phyloP scores from a whole-genome alignment of 257 asterid species.

The Fraxinus pennsylvanica region DNA sequence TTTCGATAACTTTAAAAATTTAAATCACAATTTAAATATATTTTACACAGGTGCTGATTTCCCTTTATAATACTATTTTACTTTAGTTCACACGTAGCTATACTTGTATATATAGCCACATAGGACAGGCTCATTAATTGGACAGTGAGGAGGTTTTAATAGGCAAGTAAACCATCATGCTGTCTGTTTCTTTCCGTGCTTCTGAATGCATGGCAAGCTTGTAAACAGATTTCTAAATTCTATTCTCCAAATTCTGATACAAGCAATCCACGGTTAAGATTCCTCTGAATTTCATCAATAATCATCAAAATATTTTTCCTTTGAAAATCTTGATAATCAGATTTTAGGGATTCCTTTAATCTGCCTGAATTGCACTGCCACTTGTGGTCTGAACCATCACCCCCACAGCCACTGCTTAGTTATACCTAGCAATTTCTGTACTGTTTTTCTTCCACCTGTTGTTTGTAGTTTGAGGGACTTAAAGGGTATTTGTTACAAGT shows the following conservation, averaged over 20 bases:
- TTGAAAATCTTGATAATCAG: constrained; percentile 11
- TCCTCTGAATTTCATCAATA: constrained; percentile 35
- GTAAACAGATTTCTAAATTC: constrained; percentile 31
- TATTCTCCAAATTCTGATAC: constrained; percentile 29
- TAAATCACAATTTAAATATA: too few species aligned
- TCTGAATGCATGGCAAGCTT: constrained; percentile 26
- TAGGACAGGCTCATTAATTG: constrained; percentile 25
- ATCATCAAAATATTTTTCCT: constrained; percentile 21
- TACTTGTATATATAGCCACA: constrained; percentile 33
- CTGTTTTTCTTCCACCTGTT: constrained; percentile 44
- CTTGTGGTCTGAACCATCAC: constrained; percentile 25
- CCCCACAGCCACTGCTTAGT: constrained; percentile 4
- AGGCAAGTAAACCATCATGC: constrained; percentile 12
- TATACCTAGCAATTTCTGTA: constrained; percentile 30
- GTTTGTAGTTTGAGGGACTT: constrained; percentile 38
- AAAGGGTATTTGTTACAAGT: constrained; percentile 46
- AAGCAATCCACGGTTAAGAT: constrained; percentile 42
- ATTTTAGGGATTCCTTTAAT: not conserved
- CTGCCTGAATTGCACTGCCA: constrained; percentile 33
- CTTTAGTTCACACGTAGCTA: constrained; percentile 35
- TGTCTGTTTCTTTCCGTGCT: not conserved
- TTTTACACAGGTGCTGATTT: too few species aligned
- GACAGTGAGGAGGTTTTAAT: constrained; percentile 14
- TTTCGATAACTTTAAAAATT: too few species aligned
- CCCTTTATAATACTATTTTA: constrained; percentile 15